phyloP scores from a whole-genome alignment of 345 rosid genomes.

The Schrenkiella parvula region DNA sequence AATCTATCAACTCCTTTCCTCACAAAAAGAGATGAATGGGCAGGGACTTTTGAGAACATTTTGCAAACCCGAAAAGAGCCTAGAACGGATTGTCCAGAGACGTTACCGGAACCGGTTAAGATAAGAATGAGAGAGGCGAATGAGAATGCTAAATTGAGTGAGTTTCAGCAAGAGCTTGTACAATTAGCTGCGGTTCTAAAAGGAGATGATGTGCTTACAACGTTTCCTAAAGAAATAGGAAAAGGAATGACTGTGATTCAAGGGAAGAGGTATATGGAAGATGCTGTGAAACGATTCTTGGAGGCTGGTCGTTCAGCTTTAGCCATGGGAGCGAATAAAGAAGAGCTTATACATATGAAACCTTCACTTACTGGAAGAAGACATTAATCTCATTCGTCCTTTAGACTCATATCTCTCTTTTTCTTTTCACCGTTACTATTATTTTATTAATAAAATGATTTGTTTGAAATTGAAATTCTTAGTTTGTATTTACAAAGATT shows the following conservation, averaged over 20 bases:
- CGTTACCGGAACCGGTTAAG: slow-evolving; percentile 52
- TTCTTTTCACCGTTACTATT: neutral
- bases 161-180: slow-evolving; percentile 77
- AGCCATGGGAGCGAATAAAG: slow-evolving; percentile 72
- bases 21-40: slow-evolving; percentile 85
- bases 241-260: slow-evolving; percentile 67
- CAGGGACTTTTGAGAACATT: slow-evolving; percentile 73
- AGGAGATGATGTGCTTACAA: slow-evolving; percentile 56
- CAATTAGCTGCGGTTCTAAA: slow-evolving; percentile 79
- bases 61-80: slow-evolving; percentile 52
- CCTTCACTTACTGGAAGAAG: slow-evolving; percentile 59
- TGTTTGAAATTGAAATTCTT: too few relatives aligned
- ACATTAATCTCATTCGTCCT: neutral
- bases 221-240: slow-evolving; percentile 46
- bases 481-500: too few relatives aligned
- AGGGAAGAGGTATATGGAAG: slow-evolving; percentile 80
- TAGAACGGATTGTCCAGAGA: slow-evolving; percentile 80
- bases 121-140: slow-evolving; percentile 60
- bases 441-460: too few relatives aligned
- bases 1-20: slow-evolving; percentile 65
- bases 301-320: slow-evolving; percentile 58
- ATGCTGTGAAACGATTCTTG: slow-evolving; percentile 70
- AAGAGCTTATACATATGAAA: slow-evolving; percentile 77
- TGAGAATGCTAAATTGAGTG: slow-evolving; percentile 60
- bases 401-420: neutral